These are phyloP conservation scores for Pelargonium citronellum DNA, from an alignment of 441 rosid genomes.

Conservation along the genomic window DNA sequence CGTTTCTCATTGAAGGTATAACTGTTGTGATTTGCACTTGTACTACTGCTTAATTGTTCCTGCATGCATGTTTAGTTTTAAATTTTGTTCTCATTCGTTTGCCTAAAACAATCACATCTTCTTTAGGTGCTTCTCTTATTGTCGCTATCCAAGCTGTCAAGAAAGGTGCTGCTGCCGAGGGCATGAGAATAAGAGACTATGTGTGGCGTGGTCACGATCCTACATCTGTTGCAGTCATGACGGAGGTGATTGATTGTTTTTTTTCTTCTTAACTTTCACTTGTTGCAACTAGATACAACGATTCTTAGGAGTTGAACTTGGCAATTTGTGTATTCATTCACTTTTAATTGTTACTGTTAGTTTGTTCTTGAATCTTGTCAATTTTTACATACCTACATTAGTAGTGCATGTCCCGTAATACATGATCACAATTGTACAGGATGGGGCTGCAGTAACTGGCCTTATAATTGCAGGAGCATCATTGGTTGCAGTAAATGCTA, in stretches of 20 bases:
- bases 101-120: slow-evolving; percentile 10
- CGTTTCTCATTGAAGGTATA: slow-evolving; percentile 89
- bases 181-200: slow-evolving; percentile 86
- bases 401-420: slow-evolving; percentile 6
- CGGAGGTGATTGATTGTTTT: slow-evolving; percentile 56
- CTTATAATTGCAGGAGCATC: slow-evolving; percentile 90
- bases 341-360: background rate
- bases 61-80: background rate
- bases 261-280: background rate
- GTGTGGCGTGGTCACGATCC: slow-evolving; percentile 99
- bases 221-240: slow-evolving; percentile 98
- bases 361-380: background rate
- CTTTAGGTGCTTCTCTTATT: slow-evolving; percentile 81
- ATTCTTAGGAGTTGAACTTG: background rate
- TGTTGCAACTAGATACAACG: background rate
- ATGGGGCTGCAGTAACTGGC: slow-evolving; percentile 97
- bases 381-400: background rate
- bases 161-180: slow-evolving; percentile 95
- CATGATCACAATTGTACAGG: slow-evolving; percentile 44
- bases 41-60: background rate
- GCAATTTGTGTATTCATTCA: slow-evolving; percentile 6
- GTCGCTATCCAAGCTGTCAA: slow-evolving; percentile 97
- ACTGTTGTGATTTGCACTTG: background rate
- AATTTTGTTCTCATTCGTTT: background rate
- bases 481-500: slow-evolving; percentile 71